Percentiles rank a stretch among this genome's conserved stretches.
phyloP scores from a whole-genome alignment of 176 grass and related monocot genomes.

The Chloris gayana region DNA sequence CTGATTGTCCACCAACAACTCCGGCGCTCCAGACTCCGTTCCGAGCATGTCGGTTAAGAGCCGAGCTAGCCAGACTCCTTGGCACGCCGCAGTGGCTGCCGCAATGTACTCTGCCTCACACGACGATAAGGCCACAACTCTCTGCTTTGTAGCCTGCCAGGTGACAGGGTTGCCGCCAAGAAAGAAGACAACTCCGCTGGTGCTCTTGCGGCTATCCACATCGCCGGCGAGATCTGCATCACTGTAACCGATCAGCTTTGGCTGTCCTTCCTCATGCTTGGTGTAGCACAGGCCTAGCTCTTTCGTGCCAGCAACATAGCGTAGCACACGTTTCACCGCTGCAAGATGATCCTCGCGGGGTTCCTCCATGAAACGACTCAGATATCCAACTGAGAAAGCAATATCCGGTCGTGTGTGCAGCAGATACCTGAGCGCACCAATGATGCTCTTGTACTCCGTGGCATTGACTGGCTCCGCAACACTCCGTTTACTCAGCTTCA shows the following conservation, averaged over 20 bases:
- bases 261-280: too few species aligned
- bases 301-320: not conserved
- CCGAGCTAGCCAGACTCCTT: not conserved
- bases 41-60: too few species aligned
- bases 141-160: not conserved
- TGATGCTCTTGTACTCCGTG: not conserved
- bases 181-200: not conserved
- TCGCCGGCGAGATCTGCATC: not conserved
- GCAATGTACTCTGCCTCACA: not conserved
- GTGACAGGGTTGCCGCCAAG: not conserved
- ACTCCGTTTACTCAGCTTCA: too few species aligned
- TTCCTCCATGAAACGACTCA: not conserved
- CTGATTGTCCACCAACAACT: too few species aligned
- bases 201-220: not conserved
- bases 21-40: too few species aligned
- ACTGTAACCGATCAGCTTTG: not conserved
- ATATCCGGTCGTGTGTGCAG: not conserved
- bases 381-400: not conserved
- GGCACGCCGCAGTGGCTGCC: not conserved
- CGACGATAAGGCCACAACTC: not conserved
- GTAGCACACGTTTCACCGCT: not conserved
- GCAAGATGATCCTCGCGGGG: not conserved
- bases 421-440: not conserved
- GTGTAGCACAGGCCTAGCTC: not conserved
- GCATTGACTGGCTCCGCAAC: too few species aligned